A percentile compares a stretch with the other conserved stretches of the same genome.
Evolutionary conservation across 2,329 filamentous ascomycete species (phyloP).

Genomic region (Sclerotinia trifoliorum): DNA sequence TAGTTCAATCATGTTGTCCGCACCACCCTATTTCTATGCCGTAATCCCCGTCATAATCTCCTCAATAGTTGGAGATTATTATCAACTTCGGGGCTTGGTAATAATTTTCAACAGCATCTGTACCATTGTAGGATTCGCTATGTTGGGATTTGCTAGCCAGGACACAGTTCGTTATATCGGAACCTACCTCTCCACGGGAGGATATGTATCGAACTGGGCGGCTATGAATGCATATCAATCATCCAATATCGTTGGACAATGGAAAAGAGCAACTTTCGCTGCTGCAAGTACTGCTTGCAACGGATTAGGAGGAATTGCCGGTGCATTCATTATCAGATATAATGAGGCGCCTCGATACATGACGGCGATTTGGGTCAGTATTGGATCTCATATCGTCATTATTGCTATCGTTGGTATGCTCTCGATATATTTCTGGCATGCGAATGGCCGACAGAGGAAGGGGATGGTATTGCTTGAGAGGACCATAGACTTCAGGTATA

Average conservation of each 20-base stretch:
- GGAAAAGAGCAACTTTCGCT: conserved; percentile 80
- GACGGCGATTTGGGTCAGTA: conserved; percentile 67
- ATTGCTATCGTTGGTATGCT: conserved; percentile 53
- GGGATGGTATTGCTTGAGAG: conserved; percentile 51
- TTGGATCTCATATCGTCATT: conserved; percentile 62
- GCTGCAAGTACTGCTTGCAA: conserved; percentile 76
- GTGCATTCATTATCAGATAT: conserved; percentile 63
- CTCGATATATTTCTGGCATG: conserved; percentile 52
- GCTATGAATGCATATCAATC: conserved; percentile 76
- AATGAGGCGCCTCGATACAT: conserved; percentile 61
- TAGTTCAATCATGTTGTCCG: conserved; percentile 54
- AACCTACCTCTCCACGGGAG: conserved; percentile 56
- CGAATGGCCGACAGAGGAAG: conserved; percentile 49
- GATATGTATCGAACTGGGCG: conserved; percentile 77
- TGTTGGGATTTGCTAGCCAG: conserved; percentile 37
- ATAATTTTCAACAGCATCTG: conserved; percentile 39
- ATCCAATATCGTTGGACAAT: conserved; percentile 85
- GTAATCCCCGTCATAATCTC: conserved; percentile 48
- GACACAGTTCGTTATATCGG: conserved; percentile 38
- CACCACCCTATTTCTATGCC: conserved; percentile 52
- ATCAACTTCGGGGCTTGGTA: conserved; percentile 43
- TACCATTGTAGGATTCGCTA: conserved; percentile 36
- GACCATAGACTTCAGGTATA: conserved; percentile 36
- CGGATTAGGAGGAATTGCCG: conserved; percentile 76
- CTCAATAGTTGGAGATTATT: conserved; percentile 59